Base-by-base conservation (phyloP, 305 asterid species). In the Fraxinus ornus region DNA sequence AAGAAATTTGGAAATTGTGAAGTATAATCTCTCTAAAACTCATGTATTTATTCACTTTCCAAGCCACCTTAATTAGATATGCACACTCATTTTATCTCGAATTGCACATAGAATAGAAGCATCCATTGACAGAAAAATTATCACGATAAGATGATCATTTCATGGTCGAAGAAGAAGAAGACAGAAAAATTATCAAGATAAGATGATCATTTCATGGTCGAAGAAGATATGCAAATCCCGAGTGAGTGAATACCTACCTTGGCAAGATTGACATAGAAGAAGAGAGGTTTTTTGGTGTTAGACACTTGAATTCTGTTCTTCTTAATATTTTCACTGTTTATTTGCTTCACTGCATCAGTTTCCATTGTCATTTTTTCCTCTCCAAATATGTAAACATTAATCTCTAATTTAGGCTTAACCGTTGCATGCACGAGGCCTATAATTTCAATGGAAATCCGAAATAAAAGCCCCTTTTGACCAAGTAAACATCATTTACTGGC, bases 261-360 rank as follows among this genome's bases (percentile, higher is more conserved):
- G 4, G 98, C 95, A 81, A 94, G 97, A 85, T 90, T 92, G 88
- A 93, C 94, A 68, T 91, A 93, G 90, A 92, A 92, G 89, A 92
- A 93, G 86, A 93, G 93, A 19, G 98, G 97, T 81, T 93, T 94
- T 92, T 94, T 94, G 39, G 95, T 94, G 79, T 94, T 91, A 81
- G 98, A 94, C 7, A 94, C 97, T 81, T 92, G 98, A 88, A 94
- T 94, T 81, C 94, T 88, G 76, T 94, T 94, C 86, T 91, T 91
- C 90, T 85, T 93, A 80, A 82, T 62, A 70, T 76, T 81, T 1
- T 84, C 90, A 49, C 22, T 81, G 70, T 74, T 86, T 71, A 71
- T 64, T 72, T 83, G 85, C 62, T 79, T 66, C 83, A 70, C 21
- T 26, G 79, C 82, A 3, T 79, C 87, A 52, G 78, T 79, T 41